phyloP scores from a whole-genome alignment of 257 asterid genomes.

The Solanum corneliomulleri region DNA sequence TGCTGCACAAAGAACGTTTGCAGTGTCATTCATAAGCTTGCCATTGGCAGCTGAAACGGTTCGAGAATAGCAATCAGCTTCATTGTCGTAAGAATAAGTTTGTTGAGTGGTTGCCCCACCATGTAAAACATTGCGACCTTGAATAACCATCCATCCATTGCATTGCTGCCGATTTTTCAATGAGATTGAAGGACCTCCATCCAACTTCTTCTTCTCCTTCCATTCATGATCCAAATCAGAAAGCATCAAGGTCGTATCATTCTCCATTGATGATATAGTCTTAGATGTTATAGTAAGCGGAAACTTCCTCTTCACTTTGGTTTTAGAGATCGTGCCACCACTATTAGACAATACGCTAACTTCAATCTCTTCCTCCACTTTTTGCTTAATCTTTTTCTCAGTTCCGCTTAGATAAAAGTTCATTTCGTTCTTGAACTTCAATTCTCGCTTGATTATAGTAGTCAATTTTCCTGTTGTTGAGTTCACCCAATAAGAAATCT shows the following conservation, averaged over 20 bases:
- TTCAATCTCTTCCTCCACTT: constrained; percentile 27
- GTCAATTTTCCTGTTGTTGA: constrained; percentile 60
- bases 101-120: constrained; percentile 45
- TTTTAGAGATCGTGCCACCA: constrained; percentile 7
- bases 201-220: constrained; percentile 32
- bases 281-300: constrained; percentile 31
- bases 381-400: constrained; percentile 36
- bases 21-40: constrained; percentile 14
- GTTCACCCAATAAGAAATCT: constrained; percentile 67
- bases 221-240: constrained; percentile 32
- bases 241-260: constrained; percentile 17
- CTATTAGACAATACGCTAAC: constrained; percentile 11
- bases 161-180: constrained; percentile 31
- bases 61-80: constrained; percentile 32
- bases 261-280: constrained; percentile 15
- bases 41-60: constrained; percentile 34
- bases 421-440: constrained; percentile 43
- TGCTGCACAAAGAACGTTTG: constrained; percentile 26
- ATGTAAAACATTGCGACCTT: constrained; percentile 40
- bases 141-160: constrained; percentile 57
- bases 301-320: constrained; percentile 21
- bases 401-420: constrained; percentile 28
- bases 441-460: constrained; percentile 8
- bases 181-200: constrained; percentile 6
- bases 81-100: constrained; percentile 19